Evolutionary conservation across 1,284 basidiomycete species (phyloP).

Genomic region (Fomitiporia mediterranea): DNA sequence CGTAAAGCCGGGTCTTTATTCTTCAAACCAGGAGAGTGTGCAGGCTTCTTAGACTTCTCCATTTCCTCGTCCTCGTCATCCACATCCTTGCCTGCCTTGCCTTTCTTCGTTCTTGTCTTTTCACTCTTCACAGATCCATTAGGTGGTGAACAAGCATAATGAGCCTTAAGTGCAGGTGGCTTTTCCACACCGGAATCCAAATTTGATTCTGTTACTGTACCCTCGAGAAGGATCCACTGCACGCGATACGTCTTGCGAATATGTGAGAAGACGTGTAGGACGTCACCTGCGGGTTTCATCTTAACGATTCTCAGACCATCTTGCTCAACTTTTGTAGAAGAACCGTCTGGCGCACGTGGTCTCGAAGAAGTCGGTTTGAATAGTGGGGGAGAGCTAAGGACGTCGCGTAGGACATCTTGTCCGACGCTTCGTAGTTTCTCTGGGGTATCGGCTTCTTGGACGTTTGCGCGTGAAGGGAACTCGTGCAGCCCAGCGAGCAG

Average conservation of each 20-base stretch:
- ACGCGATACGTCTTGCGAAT: slow-evolving; percentile 87
- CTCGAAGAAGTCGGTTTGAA: too few species aligned
- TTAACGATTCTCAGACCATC: slow-evolving; percentile 33
- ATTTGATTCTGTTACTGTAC: slow-evolving; percentile 35
- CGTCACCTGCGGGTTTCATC: slow-evolving; percentile 53
- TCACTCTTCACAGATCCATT: slow-evolving; percentile 6
- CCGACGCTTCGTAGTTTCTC: slow-evolving; percentile 4
- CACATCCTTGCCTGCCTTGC: neutral
- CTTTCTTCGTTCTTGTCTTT: slow-evolving; percentile 8
- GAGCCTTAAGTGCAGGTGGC: slow-evolving; percentile 29
- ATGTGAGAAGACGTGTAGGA: slow-evolving; percentile 87
- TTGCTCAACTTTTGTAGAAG: slow-evolving; percentile 20
- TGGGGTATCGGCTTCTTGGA: slow-evolving; percentile 1
- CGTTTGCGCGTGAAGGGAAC: slow-evolving; percentile 61
- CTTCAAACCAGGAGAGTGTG: neutral
- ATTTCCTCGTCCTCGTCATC: neutral
- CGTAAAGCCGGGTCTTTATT: slow-evolving; percentile 8
- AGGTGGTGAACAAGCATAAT: slow-evolving; percentile 27
- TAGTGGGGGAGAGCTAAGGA: slow-evolving; percentile 24
- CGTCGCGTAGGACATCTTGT: slow-evolving; percentile 12
- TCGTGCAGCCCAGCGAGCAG: slow-evolving; percentile 85
- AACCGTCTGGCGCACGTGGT: slow-evolving; percentile 13
- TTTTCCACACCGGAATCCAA: slow-evolving; percentile 22
- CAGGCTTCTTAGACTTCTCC: slow-evolving; percentile 15
- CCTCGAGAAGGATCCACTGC: slow-evolving; percentile 63